Conservation (phyloP, 2,329 filamentous ascomycete species). For the Drechslerella coelobrocha region DNA sequence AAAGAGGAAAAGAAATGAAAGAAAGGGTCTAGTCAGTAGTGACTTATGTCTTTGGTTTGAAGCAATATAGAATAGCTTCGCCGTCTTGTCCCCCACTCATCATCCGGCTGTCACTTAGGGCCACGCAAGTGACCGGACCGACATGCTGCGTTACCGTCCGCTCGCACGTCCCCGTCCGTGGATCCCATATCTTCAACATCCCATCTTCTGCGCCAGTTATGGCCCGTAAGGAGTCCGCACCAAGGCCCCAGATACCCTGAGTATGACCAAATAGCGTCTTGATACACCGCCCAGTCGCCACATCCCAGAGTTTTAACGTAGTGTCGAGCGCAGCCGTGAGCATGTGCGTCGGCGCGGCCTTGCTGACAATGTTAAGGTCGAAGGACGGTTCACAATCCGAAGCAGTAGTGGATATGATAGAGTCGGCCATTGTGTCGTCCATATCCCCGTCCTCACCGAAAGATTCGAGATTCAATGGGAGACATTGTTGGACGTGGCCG, state of each 20-base stretch:
- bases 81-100: conserved; percentile 93
- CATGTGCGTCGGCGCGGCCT: conserved; percentile 85
- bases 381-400: conserved; percentile 49
- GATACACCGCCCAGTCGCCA: conserved; percentile 78
- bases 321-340: conserved; percentile 89
- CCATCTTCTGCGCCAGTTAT: conserved; percentile 91
- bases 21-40: conserved; percentile 10
- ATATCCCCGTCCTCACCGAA: conserved; percentile 61
- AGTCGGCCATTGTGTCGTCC: conserved; percentile 59
- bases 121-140: conserved; percentile 91
- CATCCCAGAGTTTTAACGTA: conserved; percentile 92
- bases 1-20: conserved; percentile 12
- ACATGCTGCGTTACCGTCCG: conserved; percentile 89
- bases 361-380: conserved; percentile 62
- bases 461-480: conserved; percentile 56
- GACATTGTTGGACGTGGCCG: conserved; percentile 86
- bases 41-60: conserved; percentile 60
- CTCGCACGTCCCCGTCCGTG: conserved; percentile 87
- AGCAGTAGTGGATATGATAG: conserved; percentile 68
- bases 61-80: conserved; percentile 84
- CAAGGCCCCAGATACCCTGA: conserved; percentile 93
- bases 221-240: conserved; percentile 83
- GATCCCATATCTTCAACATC: conserved; percentile 96
- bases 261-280: conserved; percentile 96
- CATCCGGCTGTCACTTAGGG: conserved; percentile 85